Evolutionary conservation across 2,329 filamentous ascomycete genomes (phyloP).

Genomic region (Chrysosporium keratinophilum): DNA sequence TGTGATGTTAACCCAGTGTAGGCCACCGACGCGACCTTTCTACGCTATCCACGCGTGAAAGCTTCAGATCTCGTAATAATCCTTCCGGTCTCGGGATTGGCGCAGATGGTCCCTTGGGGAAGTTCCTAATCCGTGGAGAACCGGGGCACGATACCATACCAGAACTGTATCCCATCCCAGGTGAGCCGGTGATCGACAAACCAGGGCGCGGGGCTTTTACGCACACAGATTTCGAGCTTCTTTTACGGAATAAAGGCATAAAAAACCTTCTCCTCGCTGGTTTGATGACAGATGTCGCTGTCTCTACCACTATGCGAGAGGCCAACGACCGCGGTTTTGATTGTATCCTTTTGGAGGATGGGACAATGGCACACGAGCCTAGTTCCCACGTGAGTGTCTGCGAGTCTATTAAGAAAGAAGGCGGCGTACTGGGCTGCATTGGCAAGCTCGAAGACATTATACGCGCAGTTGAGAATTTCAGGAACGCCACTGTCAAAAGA

Average conservation of each 20-base stretch:
- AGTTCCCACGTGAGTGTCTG: slow-evolving; percentile 34
- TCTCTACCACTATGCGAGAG: slow-evolving; percentile 47
- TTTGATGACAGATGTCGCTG: slow-evolving; percentile 48
- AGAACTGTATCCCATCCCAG: slow-evolving; percentile 41
- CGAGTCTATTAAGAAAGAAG: slow-evolving; percentile 40
- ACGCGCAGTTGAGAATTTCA: slow-evolving; percentile 35
- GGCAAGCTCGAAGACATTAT: slow-evolving; percentile 32
- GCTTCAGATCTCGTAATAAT: slow-evolving; percentile 45
- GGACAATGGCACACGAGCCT: slow-evolving; percentile 35
- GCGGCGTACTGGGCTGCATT: slow-evolving; percentile 37
- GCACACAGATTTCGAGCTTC: slow-evolving; percentile 45
- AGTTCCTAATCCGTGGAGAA: slow-evolving; percentile 50
- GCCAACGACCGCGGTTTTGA: slow-evolving; percentile 48
- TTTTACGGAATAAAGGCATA: slow-evolving; percentile 42
- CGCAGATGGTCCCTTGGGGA: slow-evolving; percentile 45
- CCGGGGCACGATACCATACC: slow-evolving; percentile 48
- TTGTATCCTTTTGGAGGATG: slow-evolving; percentile 44
- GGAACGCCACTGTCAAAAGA: slow-evolving; percentile 33
- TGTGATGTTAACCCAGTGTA: slow-evolving; percentile 14
- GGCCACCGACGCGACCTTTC: slow-evolving; percentile 45
- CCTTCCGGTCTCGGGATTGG: slow-evolving; percentile 43
- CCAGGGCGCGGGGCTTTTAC: slow-evolving; percentile 45
- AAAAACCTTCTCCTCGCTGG: slow-evolving; percentile 45
- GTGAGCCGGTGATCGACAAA: slow-evolving; percentile 46
- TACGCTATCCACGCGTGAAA: slow-evolving; percentile 47